These are phyloP conservation scores for Tolypocladium tundrense DNA, from an alignment of 2,329 filamentous ascomycete genomes.

Conservation along the genomic window DNA sequence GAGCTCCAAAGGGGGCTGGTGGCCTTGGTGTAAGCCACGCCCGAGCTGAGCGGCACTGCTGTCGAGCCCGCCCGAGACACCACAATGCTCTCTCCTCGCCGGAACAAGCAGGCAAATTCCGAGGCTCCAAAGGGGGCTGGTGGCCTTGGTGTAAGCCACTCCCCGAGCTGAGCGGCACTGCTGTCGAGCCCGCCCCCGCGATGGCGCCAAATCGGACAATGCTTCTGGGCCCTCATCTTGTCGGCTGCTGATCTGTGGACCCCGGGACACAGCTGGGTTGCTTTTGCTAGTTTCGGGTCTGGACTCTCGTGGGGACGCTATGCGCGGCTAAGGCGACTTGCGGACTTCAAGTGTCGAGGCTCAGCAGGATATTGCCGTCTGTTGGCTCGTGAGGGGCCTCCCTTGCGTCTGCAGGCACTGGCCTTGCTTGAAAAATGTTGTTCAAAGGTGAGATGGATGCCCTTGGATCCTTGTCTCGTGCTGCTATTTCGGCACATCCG, in stretches of 20 bases:
- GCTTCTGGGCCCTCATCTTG: not conserved
- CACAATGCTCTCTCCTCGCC: not conserved
- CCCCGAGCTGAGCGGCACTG: not conserved
- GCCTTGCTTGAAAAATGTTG: not conserved
- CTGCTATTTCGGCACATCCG: not conserved
- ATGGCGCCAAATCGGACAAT: not conserved
- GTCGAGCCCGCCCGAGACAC: not conserved
- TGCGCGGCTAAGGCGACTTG: not conserved
- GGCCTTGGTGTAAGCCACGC: not conserved
- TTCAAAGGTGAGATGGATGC: not conserved
- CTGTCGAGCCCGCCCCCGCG: not conserved
- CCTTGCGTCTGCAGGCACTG: not conserved
- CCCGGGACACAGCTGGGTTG: not conserved
- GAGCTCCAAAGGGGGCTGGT: no score
- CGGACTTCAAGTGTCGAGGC: not conserved
- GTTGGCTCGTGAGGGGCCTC: not conserved
- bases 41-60: not conserved
- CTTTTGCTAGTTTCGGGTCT: not conserved
- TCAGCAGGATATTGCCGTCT: not conserved
- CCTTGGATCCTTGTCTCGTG: not conserved
- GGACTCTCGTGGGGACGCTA: not conserved
- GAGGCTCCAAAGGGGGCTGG: no score
- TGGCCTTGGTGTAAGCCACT: not conserved
- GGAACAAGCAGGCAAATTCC: no score
- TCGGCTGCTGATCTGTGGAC: not conserved